Evolutionary conservation across 768 basidiomycete genomes (phyloP), one percentile per base, ranked within the genome.

Genomic region (Mycena amicta): DNA sequence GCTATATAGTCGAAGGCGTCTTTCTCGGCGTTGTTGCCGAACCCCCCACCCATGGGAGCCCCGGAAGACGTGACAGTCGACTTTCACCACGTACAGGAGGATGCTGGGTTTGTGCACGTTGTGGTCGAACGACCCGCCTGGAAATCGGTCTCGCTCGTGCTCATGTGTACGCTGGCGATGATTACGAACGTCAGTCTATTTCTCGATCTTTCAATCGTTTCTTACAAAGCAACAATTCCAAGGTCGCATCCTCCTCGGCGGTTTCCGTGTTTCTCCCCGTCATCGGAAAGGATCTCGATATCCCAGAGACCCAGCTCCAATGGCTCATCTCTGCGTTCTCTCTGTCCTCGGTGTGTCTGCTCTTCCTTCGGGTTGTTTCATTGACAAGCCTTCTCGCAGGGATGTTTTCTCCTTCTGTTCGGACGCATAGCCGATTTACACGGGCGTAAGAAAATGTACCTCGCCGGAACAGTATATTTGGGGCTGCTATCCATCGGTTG

Each of bases 401-500:
- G 82, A 4, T 88, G 86, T 60, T 72, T 88, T 20, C 77, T 88
- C 3, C 73, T 89, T 11, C 76, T 86, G 5, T 78, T 82, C 8
- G 88, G 88, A 0, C 75, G 87, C 12, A 69, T 88, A 5, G 84
- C 85, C 0, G 88, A 89, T 59, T 72, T 87, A 1, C 81, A 81
- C 53, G 87, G 88, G 0, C 80, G 86, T 22, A 85, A 83, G 62
- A 74, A 70, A 20, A 73, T 74, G 3, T 90, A 85, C 70, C 29
- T 85, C 11, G 11, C 76, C 2, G 88, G 89, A 8, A 77, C 79
- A 37, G 5, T 67, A 3, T 75, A 74, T 61, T 76, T 81, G 41
- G 61, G 71, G 5, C 67, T 74, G 0, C 83, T 83, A 55, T 72
- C 80, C 2, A 55, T 90, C 1, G 82, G 75, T 0, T 75, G 80